Conservation (phyloP, 768 basidiomycete species). For the Trametes sanguinea region DNA sequence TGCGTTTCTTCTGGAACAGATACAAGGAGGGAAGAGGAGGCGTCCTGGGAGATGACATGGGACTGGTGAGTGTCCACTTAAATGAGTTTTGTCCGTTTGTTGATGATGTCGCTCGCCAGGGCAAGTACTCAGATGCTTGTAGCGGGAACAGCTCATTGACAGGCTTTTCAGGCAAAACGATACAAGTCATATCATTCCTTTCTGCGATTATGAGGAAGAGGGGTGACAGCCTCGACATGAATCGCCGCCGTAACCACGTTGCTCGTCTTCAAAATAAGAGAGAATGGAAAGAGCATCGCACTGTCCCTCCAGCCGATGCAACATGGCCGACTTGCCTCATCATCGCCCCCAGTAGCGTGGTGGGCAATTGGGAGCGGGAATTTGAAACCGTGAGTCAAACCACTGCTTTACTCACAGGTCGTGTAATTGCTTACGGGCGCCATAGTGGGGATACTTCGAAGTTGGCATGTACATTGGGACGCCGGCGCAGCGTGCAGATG, state of each 20-base stretch:
- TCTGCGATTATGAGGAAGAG: constrained; percentile 90
- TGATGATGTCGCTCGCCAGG: neutral
- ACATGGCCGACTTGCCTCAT: constrained; percentile 89
- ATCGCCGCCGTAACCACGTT: constrained; percentile 68
- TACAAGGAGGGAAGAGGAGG: constrained; percentile 74
- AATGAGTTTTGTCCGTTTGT: constrained; percentile 28
- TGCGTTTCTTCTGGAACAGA: constrained; percentile 75
- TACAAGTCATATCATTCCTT: constrained; percentile 88
- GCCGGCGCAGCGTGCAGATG: constrained; percentile 51
- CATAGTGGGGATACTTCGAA: constrained; percentile 94
- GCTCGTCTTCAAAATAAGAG: constrained; percentile 60
- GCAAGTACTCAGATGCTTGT: neutral
- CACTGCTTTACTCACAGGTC: too few species aligned
- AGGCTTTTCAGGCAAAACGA: constrained; percentile 71
- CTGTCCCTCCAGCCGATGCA: constrained; percentile 64
- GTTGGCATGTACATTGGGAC: constrained; percentile 68
- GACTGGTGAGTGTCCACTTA: constrained; percentile 48
- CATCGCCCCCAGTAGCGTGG: constrained; percentile 82
- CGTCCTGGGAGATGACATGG: constrained; percentile 96
- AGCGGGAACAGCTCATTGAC: neutral
- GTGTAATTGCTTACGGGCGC: neutral
- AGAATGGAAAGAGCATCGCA: constrained; percentile 53
- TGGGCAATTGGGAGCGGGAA: constrained; percentile 89
- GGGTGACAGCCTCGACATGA: constrained; percentile 62
- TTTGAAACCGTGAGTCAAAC: constrained; percentile 63